Evolutionary conservation across 2,329 filamentous ascomycete genomes (phyloP).

Genomic region (Stagonosporopsis chrysanthemi): DNA sequence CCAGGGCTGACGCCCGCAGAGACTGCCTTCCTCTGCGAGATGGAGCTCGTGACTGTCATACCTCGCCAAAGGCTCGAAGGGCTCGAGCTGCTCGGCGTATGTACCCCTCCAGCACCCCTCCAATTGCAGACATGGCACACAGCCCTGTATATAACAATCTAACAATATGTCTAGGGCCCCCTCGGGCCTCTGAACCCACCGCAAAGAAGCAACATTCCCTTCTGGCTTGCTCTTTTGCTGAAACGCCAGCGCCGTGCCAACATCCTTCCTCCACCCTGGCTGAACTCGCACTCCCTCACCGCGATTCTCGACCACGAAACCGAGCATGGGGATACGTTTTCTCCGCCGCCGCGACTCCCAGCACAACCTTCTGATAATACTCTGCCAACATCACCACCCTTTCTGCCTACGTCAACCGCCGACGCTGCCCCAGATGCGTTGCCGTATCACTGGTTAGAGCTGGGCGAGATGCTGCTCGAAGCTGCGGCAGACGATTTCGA

Average conservation of each 20-base stretch:
- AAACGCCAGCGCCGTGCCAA: slow-evolving; percentile 95
- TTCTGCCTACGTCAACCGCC: slow-evolving; percentile 77
- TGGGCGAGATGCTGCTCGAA: slow-evolving; percentile 85
- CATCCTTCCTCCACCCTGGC: slow-evolving; percentile 90
- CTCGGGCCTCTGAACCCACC: slow-evolving; percentile 81
- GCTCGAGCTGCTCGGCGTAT: slow-evolving; percentile 84
- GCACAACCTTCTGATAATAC: slow-evolving; percentile 58
- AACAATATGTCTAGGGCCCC: slow-evolving; percentile 67
- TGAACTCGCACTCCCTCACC: slow-evolving; percentile 76
- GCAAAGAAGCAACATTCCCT: slow-evolving; percentile 77
- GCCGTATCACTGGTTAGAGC: slow-evolving; percentile 95
- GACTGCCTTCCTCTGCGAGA: slow-evolving; percentile 94
- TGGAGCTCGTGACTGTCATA: slow-evolving; percentile 93
- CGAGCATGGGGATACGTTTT: slow-evolving; percentile 71
- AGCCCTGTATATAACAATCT: slow-evolving; percentile 3
- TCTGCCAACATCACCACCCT: slow-evolving; percentile 66
- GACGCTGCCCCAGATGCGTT: slow-evolving; percentile 72
- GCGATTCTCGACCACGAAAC: slow-evolving; percentile 84
- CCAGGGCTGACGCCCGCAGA: slow-evolving; percentile 81
- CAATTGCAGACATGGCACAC: background rate
- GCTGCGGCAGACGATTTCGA: slow-evolving; percentile 84
- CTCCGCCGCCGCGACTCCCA: slow-evolving; percentile 78
- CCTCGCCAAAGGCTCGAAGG: slow-evolving; percentile 89
- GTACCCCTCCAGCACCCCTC: slow-evolving; percentile 54
- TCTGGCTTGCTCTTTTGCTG: slow-evolving; percentile 94